These are phyloP conservation scores for Fonsecaea pedrosoi DNA, from an alignment of 2,329 filamentous ascomycete genomes.

Conservation along the genomic window DNA sequence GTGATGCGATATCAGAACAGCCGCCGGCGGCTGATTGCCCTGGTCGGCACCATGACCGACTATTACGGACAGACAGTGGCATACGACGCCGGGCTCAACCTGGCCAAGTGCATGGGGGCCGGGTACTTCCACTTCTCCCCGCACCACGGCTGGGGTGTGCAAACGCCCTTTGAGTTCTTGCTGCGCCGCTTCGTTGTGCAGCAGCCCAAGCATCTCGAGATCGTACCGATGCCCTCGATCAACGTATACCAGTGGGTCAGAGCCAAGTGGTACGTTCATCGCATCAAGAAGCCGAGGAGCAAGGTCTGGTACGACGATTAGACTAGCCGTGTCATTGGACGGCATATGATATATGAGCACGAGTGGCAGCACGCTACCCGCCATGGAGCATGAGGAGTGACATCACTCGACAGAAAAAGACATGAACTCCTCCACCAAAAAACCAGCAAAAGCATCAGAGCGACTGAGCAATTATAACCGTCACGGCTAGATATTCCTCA, in stretches of 20 bases:
- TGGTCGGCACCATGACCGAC: slow-evolving; percentile 6
- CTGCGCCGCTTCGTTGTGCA: slow-evolving; percentile 2
- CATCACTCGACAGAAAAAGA: too few species aligned
- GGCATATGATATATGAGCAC: too few species aligned
- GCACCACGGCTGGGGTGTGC: neutral
- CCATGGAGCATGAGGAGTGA: too few species aligned
- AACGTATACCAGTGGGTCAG: neutral
- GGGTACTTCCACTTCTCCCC: slow-evolving; percentile 4
- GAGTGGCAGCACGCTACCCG: too few species aligned
- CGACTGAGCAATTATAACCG: neutral
- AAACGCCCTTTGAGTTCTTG: slow-evolving; percentile 4
- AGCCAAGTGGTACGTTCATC: slow-evolving; percentile 4
- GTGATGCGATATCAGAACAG: slow-evolving; percentile 1
- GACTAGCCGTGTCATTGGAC: neutral
- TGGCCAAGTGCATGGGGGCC: slow-evolving; percentile 1
- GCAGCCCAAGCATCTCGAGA: slow-evolving; percentile 4
- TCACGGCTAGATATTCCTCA: neutral
- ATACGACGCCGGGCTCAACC: neutral
- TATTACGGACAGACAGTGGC: slow-evolving; percentile 1
- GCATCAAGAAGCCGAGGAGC: slow-evolving; percentile 2
- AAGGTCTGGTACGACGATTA: slow-evolving; percentile 7
- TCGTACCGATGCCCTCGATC: neutral
- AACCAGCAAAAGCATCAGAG: neutral
- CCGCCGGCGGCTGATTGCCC: neutral
- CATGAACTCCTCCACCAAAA: neutral